Base-by-base conservation (phyloP, 208 protist genomes). In the Crithidia expoeki region DNA sequence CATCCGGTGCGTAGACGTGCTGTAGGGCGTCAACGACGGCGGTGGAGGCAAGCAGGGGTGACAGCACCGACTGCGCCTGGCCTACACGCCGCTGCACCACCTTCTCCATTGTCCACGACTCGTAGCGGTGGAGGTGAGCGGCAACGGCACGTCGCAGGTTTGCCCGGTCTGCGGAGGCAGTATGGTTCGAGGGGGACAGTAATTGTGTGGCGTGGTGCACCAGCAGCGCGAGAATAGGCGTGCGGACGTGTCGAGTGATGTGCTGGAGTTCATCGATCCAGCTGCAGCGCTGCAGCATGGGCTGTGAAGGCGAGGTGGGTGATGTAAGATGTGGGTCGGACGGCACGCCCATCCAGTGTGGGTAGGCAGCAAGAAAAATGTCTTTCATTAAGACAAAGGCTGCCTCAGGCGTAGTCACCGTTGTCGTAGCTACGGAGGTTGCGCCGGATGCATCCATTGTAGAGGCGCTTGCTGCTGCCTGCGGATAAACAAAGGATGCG, bases 191-290 rank as follows among this genome's bases (percentile, higher is more conserved):
- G n/a, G n/a, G n/a, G n/a, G n/a, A n/a, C n/a, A n/a, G n/a, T n/a
- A n/a, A 23, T 36, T 65, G 69, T 14, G 70, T 70, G n/a, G 68
- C 68, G 14, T 74, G 65, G 32, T 83, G 64, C 36, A 83, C 60
- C 36, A 83, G 55, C 46, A 86, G 52, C 0, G 74, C 74, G 32
- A 89, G 53, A 30, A 89, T 72, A 1, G 83, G 83, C 11, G 55
- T 75, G 33, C 83, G 83, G 36, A 89, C 28, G 49, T 81, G 70
- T 2, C 44, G 57, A 6, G 80, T 85, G 72, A 89, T 76, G 51
- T 72, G 52, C 47, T 70, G 66, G 46, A 89, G 69, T 27, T 81
- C 72, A 23, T 89, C 74, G 19, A 85, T 34, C 75, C 68, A 75
- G 25, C 28, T 23, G 36, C 75, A 57, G 32, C 75, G 75, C 50